Evolutionary conservation across 768 basidiomycete genomes (phyloP).

Genomic region (Pleurotus tuber-regium): DNA sequence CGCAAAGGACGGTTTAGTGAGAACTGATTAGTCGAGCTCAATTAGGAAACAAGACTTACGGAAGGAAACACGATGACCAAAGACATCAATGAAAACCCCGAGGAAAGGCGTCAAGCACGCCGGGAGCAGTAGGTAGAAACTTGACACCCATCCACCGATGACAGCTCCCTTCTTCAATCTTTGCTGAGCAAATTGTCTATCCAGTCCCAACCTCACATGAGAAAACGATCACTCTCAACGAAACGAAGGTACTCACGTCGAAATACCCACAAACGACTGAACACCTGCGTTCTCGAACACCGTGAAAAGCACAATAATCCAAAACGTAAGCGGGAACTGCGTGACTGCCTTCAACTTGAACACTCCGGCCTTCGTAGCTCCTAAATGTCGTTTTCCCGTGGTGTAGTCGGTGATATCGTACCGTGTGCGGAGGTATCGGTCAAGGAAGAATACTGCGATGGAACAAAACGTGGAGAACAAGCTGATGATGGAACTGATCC

Average conservation of each 20-base stretch:
- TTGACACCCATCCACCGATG: constrained; percentile 43
- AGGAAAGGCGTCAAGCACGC: constrained; percentile 37
- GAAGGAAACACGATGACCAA: constrained; percentile 35
- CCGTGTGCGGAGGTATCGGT: constrained; percentile 30
- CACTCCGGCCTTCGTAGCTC: constrained; percentile 19
- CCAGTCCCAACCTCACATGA: not conserved
- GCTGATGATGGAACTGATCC: constrained; percentile 38
- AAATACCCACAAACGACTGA: constrained; percentile 41
- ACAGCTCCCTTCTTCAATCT: constrained; percentile 39
- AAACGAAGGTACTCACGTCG: constrained; percentile 28
- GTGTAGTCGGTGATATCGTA: constrained; percentile 37
- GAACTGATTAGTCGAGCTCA: too few relatives aligned
- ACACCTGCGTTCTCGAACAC: constrained; percentile 41
- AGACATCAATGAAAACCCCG: constrained; percentile 38
- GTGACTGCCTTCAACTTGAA: constrained; percentile 31
- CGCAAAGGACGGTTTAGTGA: too few relatives aligned
- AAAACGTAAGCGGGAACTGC: constrained; percentile 36
- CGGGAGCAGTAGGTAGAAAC: constrained; percentile 39
- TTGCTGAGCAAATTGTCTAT: constrained; percentile 40
- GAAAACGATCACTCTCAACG: not conserved
- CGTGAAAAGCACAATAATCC: constrained; percentile 38
- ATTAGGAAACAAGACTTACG: constrained; percentile 21
- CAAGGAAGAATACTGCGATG: constrained; percentile 31
- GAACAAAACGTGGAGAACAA: constrained; percentile 37
- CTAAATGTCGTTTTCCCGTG: constrained; percentile 25